phyloP scores from a whole-genome alignment of 345 rosid species.

The Pugionium cornutum region DNA sequence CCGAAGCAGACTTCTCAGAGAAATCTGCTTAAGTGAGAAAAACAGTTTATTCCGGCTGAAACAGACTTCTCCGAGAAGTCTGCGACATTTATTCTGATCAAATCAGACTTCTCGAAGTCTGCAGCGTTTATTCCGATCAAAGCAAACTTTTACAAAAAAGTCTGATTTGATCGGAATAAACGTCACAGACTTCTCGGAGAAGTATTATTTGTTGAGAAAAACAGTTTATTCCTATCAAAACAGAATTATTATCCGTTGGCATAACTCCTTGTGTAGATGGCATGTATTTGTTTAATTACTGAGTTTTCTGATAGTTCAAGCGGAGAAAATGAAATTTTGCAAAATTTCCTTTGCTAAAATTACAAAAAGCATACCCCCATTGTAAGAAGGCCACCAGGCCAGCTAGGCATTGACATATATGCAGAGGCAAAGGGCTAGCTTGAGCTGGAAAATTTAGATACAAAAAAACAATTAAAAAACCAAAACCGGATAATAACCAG shows the following conservation, averaged over 20 bases:
- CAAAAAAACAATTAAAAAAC: background rate
- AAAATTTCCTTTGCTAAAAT: background rate
- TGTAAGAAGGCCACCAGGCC: constrained; percentile 95
- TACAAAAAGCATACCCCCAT: constrained; percentile 68
- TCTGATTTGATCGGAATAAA: too few species aligned
- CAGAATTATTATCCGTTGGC: constrained; percentile 69
- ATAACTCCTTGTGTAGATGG: constrained; percentile 84
- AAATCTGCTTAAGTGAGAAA: too few species aligned
- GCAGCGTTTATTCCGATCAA: too few species aligned
- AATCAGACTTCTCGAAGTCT: too few species aligned
- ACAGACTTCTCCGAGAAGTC: too few species aligned
- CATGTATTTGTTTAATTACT: constrained; percentile 66
- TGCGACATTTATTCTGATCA: too few species aligned
- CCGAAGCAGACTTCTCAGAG: too few species aligned
- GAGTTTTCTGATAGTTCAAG: constrained; percentile 30
- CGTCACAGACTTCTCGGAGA: too few species aligned
- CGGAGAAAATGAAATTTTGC: background rate
- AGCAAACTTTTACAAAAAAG: too few species aligned
- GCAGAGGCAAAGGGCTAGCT: constrained; percentile 58
- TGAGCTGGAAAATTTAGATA: constrained; percentile 57
- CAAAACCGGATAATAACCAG: background rate
- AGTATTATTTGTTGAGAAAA: too few species aligned
- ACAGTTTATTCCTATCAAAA: too few species aligned
- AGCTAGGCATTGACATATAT: constrained; percentile 75
- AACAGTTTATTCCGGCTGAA: too few species aligned